Evolutionary conservation across 139 green algal species (phyloP), one percentile per base, ranked within the genome.

Genomic region (Micractinium sp.): DNA sequence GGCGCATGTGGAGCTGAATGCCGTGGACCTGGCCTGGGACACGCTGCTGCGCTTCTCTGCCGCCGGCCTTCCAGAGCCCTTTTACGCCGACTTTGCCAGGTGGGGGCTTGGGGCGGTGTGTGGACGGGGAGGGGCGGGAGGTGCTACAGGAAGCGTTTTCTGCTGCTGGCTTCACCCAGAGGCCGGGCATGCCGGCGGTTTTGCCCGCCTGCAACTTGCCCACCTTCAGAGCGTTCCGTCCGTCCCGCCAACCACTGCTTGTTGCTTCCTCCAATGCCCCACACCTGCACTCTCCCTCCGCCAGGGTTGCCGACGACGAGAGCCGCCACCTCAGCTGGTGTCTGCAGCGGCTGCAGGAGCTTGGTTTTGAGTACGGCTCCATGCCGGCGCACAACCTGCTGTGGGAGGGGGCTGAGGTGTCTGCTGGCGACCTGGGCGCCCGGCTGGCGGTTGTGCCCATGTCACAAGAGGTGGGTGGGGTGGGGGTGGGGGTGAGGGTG

Each of bases 1-100:
- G 73, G 95, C 95, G 3, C 95, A 97, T 85, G 94, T 98, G 18
- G 95, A 97, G 92, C 92, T 97, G 47, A 98, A 98, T 82, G 96
- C 96, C 19, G 96, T 98, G 19, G 96, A 98, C 90, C 89, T 98
- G 63, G 96, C 96, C 20, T 97, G 94, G 95, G 96, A 98, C 92
- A 97, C 96, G 0, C 92, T 97, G 20, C 95, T 92, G 15, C 91
- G 95, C 22, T 98, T 96, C 81, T 93, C 93, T 1, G 35, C 85
- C 60, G 73, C 94, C 9, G 35, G 76, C 4, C 84, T 96, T 79
- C 91, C 90, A 0, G 77, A 88, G 23, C 66, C 60, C 20, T 98
- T 98, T 85, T 98, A 96, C 56, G 87, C 90, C 69, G 96, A 98
- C 91, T 98, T 98, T 95, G 94, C 94, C 0, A 82, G 86, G 86